Conservation (phyloP, 306 rosid species). For the Pachyrhizus erosus region DNA sequence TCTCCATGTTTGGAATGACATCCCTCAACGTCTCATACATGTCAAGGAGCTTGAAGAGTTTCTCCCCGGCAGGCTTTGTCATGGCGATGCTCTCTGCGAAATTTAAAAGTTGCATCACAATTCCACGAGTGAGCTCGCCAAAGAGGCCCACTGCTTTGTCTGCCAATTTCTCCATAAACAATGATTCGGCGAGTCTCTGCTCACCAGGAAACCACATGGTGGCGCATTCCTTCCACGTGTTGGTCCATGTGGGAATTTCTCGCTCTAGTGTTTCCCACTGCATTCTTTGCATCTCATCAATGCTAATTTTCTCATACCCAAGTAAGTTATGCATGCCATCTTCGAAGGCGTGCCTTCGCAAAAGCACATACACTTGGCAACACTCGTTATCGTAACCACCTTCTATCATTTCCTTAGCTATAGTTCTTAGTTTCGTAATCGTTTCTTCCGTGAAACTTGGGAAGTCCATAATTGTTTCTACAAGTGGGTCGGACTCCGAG, state of each 20-base stretch:
- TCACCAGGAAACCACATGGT: conserved; percentile 48
- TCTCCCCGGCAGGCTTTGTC: conserved; percentile 66
- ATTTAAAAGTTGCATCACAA: conserved; percentile 52
- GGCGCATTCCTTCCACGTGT: conserved; percentile 51
- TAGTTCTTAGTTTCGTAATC: conserved; percentile 39
- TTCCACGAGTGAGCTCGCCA: conserved; percentile 38
- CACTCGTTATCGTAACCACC: conserved; percentile 58
- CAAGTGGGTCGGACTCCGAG: conserved; percentile 46
- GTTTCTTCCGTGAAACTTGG: conserved; percentile 53
- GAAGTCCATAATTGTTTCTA: conserved; percentile 7
- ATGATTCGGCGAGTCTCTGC: conserved; percentile 38
- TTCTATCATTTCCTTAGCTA: conserved; percentile 52
- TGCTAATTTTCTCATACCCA: conserved; percentile 59
- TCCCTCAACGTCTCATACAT: conserved; percentile 68
- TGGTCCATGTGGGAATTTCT: conserved; percentile 61
- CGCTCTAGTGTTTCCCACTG: conserved; percentile 65
- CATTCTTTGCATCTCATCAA: conserved; percentile 65
- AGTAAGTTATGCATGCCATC: conserved; percentile 43
- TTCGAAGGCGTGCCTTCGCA: conserved; percentile 53
- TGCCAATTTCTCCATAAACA: conserved; percentile 33
- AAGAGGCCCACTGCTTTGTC: conserved; percentile 21
- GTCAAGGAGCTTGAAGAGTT: conserved; percentile 65
- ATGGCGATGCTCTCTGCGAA: conserved; percentile 57
- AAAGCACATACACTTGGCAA: conserved; percentile 47
- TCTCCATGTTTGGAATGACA: conserved; percentile 39